Evolutionary conservation across 768 basidiomycete species (phyloP).

Genomic region (Coprinellus micaceus): DNA sequence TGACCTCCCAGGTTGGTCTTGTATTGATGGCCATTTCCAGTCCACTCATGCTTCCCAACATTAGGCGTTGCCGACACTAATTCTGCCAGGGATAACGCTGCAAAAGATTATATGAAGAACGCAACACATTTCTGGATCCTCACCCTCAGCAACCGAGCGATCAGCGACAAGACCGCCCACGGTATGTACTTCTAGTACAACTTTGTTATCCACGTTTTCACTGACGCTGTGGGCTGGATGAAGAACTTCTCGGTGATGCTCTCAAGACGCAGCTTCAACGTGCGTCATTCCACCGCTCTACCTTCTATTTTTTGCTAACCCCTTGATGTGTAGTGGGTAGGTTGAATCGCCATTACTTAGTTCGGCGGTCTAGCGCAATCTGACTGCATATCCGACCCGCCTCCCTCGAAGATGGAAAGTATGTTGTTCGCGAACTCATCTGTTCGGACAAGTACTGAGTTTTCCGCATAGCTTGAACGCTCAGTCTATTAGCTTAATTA

Average conservation of each 20-base stretch:
- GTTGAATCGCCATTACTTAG: neutral
- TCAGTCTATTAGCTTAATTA: neutral
- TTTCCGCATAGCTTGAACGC: neutral
- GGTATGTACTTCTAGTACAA: constrained; percentile 18
- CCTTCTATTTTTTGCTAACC: neutral
- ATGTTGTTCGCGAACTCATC: neutral
- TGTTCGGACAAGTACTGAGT: neutral
- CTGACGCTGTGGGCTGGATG: neutral
- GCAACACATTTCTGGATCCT: constrained; percentile 45
- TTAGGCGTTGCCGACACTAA: neutral
- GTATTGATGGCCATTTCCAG: neutral
- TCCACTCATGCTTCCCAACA: neutral
- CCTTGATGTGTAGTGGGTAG: neutral
- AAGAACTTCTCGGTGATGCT: neutral
- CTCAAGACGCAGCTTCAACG: neutral
- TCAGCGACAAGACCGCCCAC: constrained; percentile 46
- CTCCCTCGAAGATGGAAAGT: neutral
- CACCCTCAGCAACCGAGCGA: constrained; percentile 44
- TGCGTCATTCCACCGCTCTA: neutral
- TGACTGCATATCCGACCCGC: neutral
- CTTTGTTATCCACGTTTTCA: neutral
- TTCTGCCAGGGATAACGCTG: constrained; percentile 39
- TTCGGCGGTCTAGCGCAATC: neutral
- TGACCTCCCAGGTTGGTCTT: neutral
- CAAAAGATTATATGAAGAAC: constrained; percentile 49